phyloP scores from a whole-genome alignment of 305 asterid genomes.

The Fraxinus ornus region DNA sequence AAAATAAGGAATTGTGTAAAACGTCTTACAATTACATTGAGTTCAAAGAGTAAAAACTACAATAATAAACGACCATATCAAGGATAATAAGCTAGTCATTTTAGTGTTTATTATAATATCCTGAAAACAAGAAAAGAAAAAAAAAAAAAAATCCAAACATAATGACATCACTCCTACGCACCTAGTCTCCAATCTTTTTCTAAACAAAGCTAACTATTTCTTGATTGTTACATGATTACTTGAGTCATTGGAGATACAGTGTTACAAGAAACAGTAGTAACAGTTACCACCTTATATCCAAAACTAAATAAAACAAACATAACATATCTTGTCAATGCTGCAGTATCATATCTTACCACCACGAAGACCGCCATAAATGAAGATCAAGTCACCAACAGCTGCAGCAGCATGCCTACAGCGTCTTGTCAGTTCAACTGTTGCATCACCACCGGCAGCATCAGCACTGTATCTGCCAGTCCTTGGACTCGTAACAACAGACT shows the following conservation, averaged over 20 bases:
- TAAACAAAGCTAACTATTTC: neutral
- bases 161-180: neutral
- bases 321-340: neutral
- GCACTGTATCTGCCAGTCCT: conserved; percentile 63
- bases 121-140: neutral
- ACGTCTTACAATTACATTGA: neutral
- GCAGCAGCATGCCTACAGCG: conserved; percentile 99
- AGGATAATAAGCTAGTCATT: neutral
- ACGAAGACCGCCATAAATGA: conserved; percentile 64
- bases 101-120: neutral
- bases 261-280: conserved; percentile 17
- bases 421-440: conserved; percentile 93
- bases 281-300: conserved; percentile 3
- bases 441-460: conserved; percentile 99
- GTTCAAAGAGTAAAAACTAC: neutral
- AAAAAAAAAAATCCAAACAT: neutral
- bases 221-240: conserved; percentile 4
- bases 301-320: conserved; percentile 1
- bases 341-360: conserved; percentile 42
- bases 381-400: conserved; percentile 84
- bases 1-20: neutral
- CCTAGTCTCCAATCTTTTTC: neutral
- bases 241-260: conserved; percentile 2
- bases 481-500: conserved; percentile 50
- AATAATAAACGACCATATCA: neutral